Conservation (phyloP, 2,329 filamentous ascomycete genomes). For the Scolecobasidium constrictum region DNA sequence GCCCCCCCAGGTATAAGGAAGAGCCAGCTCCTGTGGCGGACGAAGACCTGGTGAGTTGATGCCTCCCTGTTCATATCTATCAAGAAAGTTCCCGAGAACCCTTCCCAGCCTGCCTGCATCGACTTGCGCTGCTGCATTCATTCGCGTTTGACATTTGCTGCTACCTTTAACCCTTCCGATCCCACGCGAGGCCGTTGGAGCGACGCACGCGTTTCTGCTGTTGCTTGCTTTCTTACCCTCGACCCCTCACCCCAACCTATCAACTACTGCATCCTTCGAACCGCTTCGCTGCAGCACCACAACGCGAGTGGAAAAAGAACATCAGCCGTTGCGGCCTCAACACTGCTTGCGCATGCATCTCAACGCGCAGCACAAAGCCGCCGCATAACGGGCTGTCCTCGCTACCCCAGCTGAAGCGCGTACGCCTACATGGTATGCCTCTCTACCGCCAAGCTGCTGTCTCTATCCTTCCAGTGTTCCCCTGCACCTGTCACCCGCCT, state of each 20-base stretch:
- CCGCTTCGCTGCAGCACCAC: neutral
- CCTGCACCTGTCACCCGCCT: constrained; percentile 15
- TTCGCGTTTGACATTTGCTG: neutral
- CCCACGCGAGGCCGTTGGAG: neutral
- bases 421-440: constrained; percentile 32
- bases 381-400: constrained; percentile 18
- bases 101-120: constrained; percentile 4
- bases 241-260: neutral
- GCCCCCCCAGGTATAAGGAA: constrained; percentile 31
- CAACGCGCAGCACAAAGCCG: constrained; percentile 19
- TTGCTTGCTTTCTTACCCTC: neutral
- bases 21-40: constrained; percentile 32
- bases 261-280: neutral
- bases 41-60: constrained; percentile 31
- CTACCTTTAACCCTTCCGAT: neutral
- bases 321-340: constrained; percentile 11
- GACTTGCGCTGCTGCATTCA: constrained; percentile 1
- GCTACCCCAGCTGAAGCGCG: constrained; percentile 24
- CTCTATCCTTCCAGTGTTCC: constrained; percentile 17
- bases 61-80: constrained; percentile 19
- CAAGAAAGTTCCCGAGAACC: neutral
- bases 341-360: constrained; percentile 22
- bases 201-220: neutral
- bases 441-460: constrained; percentile 17
- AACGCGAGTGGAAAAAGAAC: neutral